Evolutionary conservation across 345 rosid species (phyloP), one percentile per base, ranked within the genome.

Genomic region (Hibiscus syriacus): DNA sequence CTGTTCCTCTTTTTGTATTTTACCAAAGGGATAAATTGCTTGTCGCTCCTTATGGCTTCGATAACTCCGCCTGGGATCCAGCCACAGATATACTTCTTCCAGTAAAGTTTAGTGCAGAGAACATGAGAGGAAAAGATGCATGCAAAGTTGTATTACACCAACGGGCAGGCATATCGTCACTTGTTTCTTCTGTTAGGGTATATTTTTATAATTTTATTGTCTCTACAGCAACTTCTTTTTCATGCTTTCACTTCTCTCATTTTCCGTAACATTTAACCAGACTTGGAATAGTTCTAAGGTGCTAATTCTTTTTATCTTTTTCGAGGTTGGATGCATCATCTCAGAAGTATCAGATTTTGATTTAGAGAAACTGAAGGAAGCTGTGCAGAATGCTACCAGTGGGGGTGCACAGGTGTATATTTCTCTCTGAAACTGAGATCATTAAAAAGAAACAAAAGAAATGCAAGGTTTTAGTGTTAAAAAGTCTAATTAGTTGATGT

Each of bases 11-110:
- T 55, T 63, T 58, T 45, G 48, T 46, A 32, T 50, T 34, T 34
- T 68, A 61, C 78, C 70, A 20, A 59, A 90, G 97, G 81, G 90
- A 87, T 66, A 90, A 90, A 68, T 71, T 90, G 79, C 72, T 71
- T 74, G 77, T 83, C 30, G 72, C 90, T 77, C 84, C 97, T 29
- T 76, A 19, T 74, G 94, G 87, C 49, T 74, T 83, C 60, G 84
- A 86, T 58, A 70, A 59, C 66, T 76, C 85, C 69, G 69, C 39
- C 46, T 88, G 95, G 95, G 82, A 88, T 83, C 95, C 95, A 72
- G 75, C 82, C 19, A 78, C 12, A 57, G 91, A 79, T 62, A 74
- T 80, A 74, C 79, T 73, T 80, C 86, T 88, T 76, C 86, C 87
- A 25, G 73, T 77, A 74, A 88, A 72, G 67, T 88, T 80, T 73